Evolutionary conservation across 2,329 filamentous ascomycete genomes (phyloP).

Genomic region (Daldinia sp.): DNA sequence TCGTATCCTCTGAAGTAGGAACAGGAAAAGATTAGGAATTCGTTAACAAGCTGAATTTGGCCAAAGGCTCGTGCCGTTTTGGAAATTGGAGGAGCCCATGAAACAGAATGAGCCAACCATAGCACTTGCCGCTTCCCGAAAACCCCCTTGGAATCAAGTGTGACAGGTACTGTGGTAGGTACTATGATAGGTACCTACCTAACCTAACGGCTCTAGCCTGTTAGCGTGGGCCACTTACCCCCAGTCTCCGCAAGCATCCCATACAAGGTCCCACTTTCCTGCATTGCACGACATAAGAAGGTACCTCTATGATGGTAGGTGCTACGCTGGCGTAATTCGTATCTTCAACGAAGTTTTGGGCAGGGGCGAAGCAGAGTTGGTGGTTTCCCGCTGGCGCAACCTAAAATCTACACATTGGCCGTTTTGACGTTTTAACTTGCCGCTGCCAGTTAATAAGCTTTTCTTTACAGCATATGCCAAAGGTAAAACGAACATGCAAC

Average conservation of each 20-base stretch:
- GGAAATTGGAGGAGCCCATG: conserved; percentile 34
- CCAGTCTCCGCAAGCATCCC: conserved; percentile 21
- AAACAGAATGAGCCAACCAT: conserved; percentile 35
- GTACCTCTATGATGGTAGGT: conserved; percentile 23
- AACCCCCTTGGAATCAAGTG: conserved; percentile 48
- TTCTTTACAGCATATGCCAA: conserved; percentile 1
- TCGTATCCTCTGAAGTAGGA: conserved; percentile 5
- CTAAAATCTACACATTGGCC: not conserved
- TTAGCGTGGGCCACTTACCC: conserved; percentile 15
- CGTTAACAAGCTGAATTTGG: conserved; percentile 1
- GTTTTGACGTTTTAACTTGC: not conserved
- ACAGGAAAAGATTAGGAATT: not conserved
- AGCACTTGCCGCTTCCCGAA: conserved; percentile 42
- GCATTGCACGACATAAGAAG: conserved; percentile 20
- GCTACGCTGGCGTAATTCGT: conserved; percentile 14
- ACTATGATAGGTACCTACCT: not conserved
- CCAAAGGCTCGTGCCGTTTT: conserved; percentile 16
- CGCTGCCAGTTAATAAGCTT: not conserved
- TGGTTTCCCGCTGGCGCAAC: not conserved
- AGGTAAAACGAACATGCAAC: not conserved
- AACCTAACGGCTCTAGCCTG: conserved; percentile 17
- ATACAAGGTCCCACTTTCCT: conserved; percentile 13
- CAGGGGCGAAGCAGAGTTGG: not conserved
- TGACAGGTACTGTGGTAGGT: conserved; percentile 34
- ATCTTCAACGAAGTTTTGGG: not conserved